These are phyloP conservation scores for Apostasia shenzhenica DNA, from an alignment of 106 monocot genomes.

Conservation along the genomic window DNA sequence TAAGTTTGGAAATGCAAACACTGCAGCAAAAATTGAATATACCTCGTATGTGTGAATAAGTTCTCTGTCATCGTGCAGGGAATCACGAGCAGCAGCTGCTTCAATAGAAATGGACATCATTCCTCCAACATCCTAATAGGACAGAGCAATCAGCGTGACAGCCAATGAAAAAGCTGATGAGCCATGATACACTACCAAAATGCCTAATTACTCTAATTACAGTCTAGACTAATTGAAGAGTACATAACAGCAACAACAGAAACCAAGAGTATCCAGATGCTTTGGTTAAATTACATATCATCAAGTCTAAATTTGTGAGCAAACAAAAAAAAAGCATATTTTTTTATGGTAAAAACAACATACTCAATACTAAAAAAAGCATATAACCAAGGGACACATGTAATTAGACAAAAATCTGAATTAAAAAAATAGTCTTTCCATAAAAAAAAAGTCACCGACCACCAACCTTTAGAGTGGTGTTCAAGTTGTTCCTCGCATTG, in stretches of 20 bases:
- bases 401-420: not conserved
- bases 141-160: constrained; percentile 5
- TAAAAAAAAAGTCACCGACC: not conserved
- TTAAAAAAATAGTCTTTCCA: too few species aligned
- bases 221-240: not conserved
- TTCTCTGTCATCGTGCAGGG: constrained; percentile 79
- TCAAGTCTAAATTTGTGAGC: not conserved
- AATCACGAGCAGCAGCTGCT: constrained; percentile 95
- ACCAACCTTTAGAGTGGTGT: constrained; percentile 89
- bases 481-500: constrained; percentile 97
- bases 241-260: not conserved
- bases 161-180: not conserved
- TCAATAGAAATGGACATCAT: constrained; percentile 99
- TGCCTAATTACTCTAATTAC: too few species aligned
- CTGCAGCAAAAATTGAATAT: not conserved
- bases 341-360: not conserved
- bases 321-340: not conserved
- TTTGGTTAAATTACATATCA: not conserved
- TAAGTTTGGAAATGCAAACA: not conserved
- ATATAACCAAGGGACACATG: not conserved
- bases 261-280: not conserved
- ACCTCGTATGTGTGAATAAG: constrained; percentile 97
- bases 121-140: constrained; percentile 85
- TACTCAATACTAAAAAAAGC: not conserved
- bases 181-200: too few species aligned